These are phyloP conservation scores for Albifimbria verrucaria DNA, from an alignment of 2,329 filamentous ascomycete species.

Conservation along the genomic window DNA sequence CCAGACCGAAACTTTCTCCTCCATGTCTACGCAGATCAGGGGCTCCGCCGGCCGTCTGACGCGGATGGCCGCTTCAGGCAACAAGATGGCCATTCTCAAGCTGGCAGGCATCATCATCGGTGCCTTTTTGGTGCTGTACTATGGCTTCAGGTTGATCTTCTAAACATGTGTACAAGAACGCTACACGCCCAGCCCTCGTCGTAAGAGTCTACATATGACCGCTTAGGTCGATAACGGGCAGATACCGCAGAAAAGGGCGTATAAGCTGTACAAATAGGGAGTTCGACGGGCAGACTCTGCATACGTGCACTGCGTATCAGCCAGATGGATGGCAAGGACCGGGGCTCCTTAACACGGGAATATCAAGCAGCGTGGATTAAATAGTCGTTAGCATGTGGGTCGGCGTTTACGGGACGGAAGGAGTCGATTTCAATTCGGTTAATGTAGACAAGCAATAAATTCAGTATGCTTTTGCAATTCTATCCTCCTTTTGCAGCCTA, in stretches of 20 bases:
- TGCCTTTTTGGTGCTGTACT: constrained; percentile 71
- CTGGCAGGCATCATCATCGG: constrained; percentile 79
- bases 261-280: no score
- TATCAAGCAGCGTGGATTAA: not conserved
- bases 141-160: constrained; percentile 63
- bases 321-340: no score
- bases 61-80: constrained; percentile 87
- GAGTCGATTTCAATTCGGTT: not conserved
- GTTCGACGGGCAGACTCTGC: no score
- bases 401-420: not conserved
- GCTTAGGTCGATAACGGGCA: no score
- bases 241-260: no score
- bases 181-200: no score
- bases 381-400: not conserved
- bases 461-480: not conserved
- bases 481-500: constrained; percentile 21
- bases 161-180: constrained; percentile 27
- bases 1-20: constrained; percentile 86
- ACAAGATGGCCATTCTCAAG: constrained; percentile 88
- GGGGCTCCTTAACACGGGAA: no score
- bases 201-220: no score
- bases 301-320: no score
- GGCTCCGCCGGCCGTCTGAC: constrained; percentile 79
- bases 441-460: not conserved
- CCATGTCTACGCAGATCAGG: constrained; percentile 77